phyloP scores from a whole-genome alignment of 129 eudicot genomes.

The Centrapalus pauciflorus region DNA sequence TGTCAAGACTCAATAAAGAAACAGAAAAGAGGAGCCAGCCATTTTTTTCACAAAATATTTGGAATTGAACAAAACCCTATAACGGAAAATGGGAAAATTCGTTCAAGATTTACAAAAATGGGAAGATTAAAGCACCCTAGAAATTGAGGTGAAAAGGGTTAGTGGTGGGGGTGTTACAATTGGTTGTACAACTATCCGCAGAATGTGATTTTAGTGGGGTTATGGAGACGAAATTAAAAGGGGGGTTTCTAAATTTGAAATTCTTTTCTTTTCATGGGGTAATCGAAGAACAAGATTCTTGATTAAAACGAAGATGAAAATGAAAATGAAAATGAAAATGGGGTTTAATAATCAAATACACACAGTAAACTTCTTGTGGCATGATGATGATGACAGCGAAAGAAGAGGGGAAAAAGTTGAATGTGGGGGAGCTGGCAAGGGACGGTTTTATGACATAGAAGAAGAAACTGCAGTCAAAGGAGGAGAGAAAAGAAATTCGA shows the following conservation, averaged over 20 bases:
- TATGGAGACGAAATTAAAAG: not conserved
- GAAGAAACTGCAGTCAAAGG: slow-evolving; percentile 17
- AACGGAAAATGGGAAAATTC: not conserved
- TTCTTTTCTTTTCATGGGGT: not conserved
- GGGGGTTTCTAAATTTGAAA: not conserved
- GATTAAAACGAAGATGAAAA: not conserved
- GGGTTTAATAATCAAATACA: not conserved
- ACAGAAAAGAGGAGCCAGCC: not conserved
- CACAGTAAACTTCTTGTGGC: slow-evolving; percentile 8
- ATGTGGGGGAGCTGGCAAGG: slow-evolving; percentile 22
- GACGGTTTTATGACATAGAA: slow-evolving; percentile 9
- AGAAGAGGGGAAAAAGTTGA: slow-evolving; percentile 11
- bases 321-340: not conserved
- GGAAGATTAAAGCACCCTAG: not conserved
- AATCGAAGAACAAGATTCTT: slow-evolving; percentile 9
- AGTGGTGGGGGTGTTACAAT: slow-evolving; percentile 15
- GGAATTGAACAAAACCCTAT: not conserved
- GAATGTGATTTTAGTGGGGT: slow-evolving; percentile 10
- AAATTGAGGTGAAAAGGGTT: slow-evolving; percentile 14
- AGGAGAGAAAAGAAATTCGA: slow-evolving; percentile 1
- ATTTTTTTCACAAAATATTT: not conserved
- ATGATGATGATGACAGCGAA: slow-evolving; percentile 20
- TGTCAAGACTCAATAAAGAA: not conserved
- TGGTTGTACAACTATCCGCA: slow-evolving; percentile 12
- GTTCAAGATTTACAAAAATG: not conserved